These are phyloP conservation scores for Ceriops tagal DNA, from an alignment of 345 rosid genomes.

Conservation along the genomic window DNA sequence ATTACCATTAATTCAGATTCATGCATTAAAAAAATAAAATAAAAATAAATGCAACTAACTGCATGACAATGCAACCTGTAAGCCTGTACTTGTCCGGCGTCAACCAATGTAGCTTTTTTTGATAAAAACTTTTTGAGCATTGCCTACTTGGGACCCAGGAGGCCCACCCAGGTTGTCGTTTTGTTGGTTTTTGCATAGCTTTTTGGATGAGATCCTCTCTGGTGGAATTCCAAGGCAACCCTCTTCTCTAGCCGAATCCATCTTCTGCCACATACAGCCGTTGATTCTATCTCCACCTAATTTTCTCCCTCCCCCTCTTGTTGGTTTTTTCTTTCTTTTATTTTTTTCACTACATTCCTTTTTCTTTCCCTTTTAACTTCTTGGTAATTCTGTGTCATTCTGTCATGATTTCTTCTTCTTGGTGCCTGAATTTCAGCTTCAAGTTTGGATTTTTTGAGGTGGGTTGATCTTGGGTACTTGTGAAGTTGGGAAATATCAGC, in stretches of 20 bases:
- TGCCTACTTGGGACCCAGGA: conserved; percentile 36
- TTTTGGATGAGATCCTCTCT: conserved; percentile 15
- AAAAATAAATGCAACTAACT: no score
- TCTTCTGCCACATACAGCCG: not conserved
- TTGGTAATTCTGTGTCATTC: not conserved
- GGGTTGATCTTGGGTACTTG: not conserved
- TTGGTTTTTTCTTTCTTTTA: not conserved
- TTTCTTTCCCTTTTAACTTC: not conserved
- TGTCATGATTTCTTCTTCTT: conserved; percentile 17
- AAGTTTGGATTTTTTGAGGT: conserved; percentile 1
- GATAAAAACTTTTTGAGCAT: not conserved
- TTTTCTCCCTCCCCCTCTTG: not conserved
- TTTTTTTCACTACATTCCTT: not conserved
- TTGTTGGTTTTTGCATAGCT: conserved; percentile 4
- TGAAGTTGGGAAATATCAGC: conserved; percentile 1
- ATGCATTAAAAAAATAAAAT: no score
- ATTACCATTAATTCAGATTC: no score
- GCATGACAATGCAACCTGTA: no score
- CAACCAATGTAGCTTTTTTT: no score
- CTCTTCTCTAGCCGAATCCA: conserved; percentile 1
- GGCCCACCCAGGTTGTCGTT: not conserved
- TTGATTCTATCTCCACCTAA: not conserved
- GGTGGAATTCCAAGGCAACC: conserved; percentile 27
- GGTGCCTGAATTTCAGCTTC: not conserved
- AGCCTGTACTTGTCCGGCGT: no score